Conservation (phyloP, 768 basidiomycete genomes). For the Leccinum obscurum region DNA sequence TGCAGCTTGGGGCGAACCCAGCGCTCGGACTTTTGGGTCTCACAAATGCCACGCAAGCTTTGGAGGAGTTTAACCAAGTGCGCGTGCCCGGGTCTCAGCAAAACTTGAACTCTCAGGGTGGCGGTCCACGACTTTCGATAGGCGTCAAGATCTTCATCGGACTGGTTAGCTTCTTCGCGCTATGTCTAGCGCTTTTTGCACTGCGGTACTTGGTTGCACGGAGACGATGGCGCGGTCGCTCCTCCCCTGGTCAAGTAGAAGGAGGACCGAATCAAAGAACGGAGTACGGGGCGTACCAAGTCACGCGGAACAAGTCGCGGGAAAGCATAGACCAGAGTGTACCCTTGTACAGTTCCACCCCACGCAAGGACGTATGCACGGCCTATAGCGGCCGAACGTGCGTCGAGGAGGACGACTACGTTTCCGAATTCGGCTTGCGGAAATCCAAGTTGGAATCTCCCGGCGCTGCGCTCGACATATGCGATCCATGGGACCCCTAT, state of each 20-base stretch:
- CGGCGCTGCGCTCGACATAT: constrained; percentile 6
- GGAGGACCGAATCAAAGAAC: constrained; percentile 14
- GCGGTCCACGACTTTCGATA: constrained; percentile 46
- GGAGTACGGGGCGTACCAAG: constrained; percentile 34
- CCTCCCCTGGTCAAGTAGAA: constrained; percentile 15
- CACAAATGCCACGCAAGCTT: constrained; percentile 59
- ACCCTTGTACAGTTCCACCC: constrained; percentile 39
- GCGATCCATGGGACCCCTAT: constrained; percentile 27
- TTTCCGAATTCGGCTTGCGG: constrained; percentile 14
- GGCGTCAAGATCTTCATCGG: constrained; percentile 65
- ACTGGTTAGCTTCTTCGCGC: constrained; percentile 55
- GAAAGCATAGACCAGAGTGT: constrained; percentile 31
- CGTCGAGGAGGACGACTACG: constrained; percentile 12
- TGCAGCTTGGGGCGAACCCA: constrained; percentile 33
- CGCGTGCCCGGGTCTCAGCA: constrained; percentile 47
- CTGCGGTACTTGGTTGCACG: constrained; percentile 51
- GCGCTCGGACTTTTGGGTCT: constrained; percentile 62
- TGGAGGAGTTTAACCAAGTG: constrained; percentile 68
- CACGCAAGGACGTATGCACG: constrained; percentile 31
- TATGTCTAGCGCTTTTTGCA: constrained; percentile 55
- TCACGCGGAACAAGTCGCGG: constrained; percentile 33
- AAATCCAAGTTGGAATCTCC: constrained; percentile 5
- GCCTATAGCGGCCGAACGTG: background rate
- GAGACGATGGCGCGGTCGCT: constrained; percentile 32
- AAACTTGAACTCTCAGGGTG: constrained; percentile 8